Conservation (phyloP, 768 basidiomycete species). For the Chiua virens region DNA sequence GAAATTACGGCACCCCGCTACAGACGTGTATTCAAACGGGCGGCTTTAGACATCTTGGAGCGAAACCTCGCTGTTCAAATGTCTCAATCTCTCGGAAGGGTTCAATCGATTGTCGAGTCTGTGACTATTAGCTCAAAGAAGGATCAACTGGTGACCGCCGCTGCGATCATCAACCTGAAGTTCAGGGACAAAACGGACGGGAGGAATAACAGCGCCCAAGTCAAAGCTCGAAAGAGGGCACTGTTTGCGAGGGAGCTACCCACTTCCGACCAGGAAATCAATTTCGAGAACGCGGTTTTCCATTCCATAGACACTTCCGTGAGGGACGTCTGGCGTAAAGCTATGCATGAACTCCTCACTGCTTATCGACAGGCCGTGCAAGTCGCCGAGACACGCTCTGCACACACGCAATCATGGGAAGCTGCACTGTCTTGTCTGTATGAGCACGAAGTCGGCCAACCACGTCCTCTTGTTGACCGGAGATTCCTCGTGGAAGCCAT, state of each 20-base stretch:
- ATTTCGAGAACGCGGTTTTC: slow-evolving; percentile 19
- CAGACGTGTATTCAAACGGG: slow-evolving; percentile 59
- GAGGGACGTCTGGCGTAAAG: slow-evolving; percentile 39
- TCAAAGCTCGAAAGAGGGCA: slow-evolving; percentile 8
- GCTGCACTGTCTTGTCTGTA: slow-evolving; percentile 55
- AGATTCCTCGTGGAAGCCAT: slow-evolving; percentile 63
- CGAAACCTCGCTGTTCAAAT: slow-evolving; percentile 56
- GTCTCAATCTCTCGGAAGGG: slow-evolving; percentile 42
- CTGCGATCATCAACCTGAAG: slow-evolving; percentile 12
- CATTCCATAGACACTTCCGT: slow-evolving; percentile 35
- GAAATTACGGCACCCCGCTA: slow-evolving; percentile 61
- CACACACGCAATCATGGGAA: slow-evolving; percentile 62
- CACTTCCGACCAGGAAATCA: slow-evolving; percentile 27
- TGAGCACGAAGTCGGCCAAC: slow-evolving; percentile 54
- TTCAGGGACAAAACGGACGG: slow-evolving; percentile 9
- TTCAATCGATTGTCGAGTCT: slow-evolving; percentile 28
- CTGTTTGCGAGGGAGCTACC: slow-evolving; percentile 23
- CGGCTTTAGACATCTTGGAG: slow-evolving; percentile 64
- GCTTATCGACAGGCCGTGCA: slow-evolving; percentile 42
- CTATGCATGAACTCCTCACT: slow-evolving; percentile 34
- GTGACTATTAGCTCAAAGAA: slow-evolving; percentile 29
- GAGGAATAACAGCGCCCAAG: slow-evolving; percentile 5
- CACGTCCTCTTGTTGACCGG: slow-evolving; percentile 56
- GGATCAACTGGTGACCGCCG: not conserved
- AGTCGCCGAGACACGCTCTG: slow-evolving; percentile 48